Base-by-base conservation (phyloP, 768 basidiomycete species). In the Lactarius evosmus region DNA sequence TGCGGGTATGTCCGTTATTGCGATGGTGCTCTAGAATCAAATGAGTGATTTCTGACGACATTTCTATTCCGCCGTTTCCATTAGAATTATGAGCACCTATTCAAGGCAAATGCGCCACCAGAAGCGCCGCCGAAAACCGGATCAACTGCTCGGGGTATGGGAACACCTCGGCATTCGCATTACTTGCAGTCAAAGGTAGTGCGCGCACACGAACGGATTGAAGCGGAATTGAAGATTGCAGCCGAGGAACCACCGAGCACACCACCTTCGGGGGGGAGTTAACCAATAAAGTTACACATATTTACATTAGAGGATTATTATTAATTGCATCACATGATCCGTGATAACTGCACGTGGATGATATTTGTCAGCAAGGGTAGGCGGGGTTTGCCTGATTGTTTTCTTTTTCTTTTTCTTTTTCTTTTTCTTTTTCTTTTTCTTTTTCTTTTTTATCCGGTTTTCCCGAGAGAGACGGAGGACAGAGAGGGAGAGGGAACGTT, bases 141-240 rank as follows among this genome's bases (percentile, higher is more conserved):
- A 63, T 63, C 80, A 44, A 70, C 80, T 16, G 77, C 81, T 40
- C 83, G 79, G 72, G 76, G 75, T 27, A 72, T 76, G 5, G 68
- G 76, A 27, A 77, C 74, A 30, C 80, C 80, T 25, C 70, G 76
- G 40, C 80, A 93, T 72, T 95, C 93, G 38, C 92, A 95, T 75
- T 98, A 98, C 75, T 80, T 98, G 14, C 95, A 96, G 73, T 95
- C 93, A 34, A 99, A 99, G 77, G 93, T 99, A n/a, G 85, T 93
- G 51, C 86, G 97, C 46, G 96, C 97, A 22, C 83, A 87, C 60
- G 95, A 98, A 77, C 86, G 97, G 77, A 87, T 98, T 82, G 91
- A 97, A 73, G 95, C 95, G 0, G 96, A 99, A 80, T 63, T 74
- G 70, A 75, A 74, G 65, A 64, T 73, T 36, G 67, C 67, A 54